A percentile compares a stretch with the other conserved stretches of the same genome.
Conservation (phyloP, 2,329 filamentous ascomycete genomes). For the Fusarium verticillioides region DNA sequence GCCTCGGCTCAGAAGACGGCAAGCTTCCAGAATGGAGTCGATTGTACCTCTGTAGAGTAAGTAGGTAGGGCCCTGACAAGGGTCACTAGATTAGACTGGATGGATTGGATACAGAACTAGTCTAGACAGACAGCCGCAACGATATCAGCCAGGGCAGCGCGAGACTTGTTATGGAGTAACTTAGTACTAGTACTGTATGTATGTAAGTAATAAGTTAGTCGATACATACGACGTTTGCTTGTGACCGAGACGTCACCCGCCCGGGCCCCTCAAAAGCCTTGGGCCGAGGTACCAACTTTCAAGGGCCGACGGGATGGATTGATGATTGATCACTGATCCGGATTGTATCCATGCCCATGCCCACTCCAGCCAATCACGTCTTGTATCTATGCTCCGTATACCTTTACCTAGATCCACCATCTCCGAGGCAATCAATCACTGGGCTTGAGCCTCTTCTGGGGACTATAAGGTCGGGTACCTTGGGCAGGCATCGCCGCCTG, state of each 20-base stretch:
- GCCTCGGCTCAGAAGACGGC: slow-evolving; percentile 32
- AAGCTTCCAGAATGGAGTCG: slow-evolving; percentile 16
- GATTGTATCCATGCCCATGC: too few species aligned
- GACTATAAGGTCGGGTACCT: background rate
- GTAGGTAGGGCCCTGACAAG: background rate
- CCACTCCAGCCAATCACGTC: background rate
- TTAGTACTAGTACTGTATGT: too few species aligned
- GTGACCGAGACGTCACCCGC: slow-evolving; percentile 40
- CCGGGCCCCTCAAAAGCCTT: slow-evolving; percentile 39
- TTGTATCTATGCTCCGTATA: background rate
- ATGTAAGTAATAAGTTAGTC: too few species aligned
- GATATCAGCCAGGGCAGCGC: background rate
- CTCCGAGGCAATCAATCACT: slow-evolving; percentile 33
- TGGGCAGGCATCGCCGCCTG: background rate
- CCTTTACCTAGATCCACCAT: slow-evolving; percentile 2
- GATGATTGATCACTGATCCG: background rate
- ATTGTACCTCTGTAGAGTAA: background rate
- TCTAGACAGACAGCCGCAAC: too few species aligned
- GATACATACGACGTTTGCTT: slow-evolving; percentile 20
- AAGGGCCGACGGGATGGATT: slow-evolving; percentile 22
- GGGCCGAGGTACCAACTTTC: slow-evolving; percentile 41
- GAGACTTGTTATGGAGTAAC: slow-evolving; percentile 1
- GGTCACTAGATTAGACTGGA: background rate
- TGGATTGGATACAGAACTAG: background rate
- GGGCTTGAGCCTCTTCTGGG: slow-evolving; percentile 29